Conservation (phyloP, 306 rosid species). For the Glycine latifolia region DNA sequence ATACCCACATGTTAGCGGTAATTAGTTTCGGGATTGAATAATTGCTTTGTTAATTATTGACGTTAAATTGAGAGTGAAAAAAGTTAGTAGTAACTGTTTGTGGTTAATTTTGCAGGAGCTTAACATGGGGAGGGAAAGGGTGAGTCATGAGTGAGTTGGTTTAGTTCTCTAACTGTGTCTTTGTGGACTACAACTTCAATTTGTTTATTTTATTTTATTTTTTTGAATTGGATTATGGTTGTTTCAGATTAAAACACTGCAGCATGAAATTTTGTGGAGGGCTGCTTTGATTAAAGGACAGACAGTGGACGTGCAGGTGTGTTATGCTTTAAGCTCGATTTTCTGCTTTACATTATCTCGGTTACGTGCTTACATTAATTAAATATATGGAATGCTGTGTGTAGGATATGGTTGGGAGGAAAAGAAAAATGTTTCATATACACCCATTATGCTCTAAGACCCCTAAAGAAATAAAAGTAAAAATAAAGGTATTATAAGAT, state of each 20-base stretch:
- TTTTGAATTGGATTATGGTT: not conserved
- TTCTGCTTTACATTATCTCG: not conserved
- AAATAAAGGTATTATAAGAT: no score
- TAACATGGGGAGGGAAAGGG: conserved; percentile 80
- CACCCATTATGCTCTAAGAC: no score
- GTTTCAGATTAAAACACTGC: conserved; percentile 71
- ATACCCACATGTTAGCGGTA: conserved; percentile 79
- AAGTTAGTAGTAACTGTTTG: conserved; percentile 1
- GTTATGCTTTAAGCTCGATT: conserved; percentile 12
- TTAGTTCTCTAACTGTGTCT: conserved; percentile 18
- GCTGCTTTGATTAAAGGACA: conserved; percentile 71
- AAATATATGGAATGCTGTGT: not conserved
- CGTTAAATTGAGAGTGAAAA: not conserved
- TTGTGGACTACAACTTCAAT: no score
- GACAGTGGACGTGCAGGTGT: conserved; percentile 54
- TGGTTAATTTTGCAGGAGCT: conserved; percentile 69
- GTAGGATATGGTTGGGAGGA: not conserved
- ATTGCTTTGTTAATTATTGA: no score
- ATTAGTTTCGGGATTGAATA: not conserved
- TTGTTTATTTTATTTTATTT: conserved; percentile 7
- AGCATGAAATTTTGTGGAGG: conserved; percentile 78
- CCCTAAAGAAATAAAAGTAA: no score
- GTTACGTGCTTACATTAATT: not conserved
- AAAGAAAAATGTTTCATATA: no score
- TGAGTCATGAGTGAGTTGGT: conserved; percentile 53